phyloP scores from a whole-genome alignment of 2,329 filamentous ascomycete species.

The Aschersonia sp. region DNA sequence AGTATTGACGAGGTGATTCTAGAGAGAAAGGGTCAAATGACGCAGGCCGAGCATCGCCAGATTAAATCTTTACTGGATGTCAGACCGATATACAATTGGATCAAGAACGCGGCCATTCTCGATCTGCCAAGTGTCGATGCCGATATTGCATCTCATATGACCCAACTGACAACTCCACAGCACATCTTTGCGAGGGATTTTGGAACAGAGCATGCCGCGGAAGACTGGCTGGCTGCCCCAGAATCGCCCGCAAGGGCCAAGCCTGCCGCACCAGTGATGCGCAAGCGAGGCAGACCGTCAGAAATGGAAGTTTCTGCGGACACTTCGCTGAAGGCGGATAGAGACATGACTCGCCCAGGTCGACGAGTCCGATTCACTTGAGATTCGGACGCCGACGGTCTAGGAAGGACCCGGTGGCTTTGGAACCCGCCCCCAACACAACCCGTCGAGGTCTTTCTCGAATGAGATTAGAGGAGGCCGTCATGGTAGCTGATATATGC shows the following conservation, averaged over 20 bases:
- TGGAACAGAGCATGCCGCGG: slow-evolving; percentile 24
- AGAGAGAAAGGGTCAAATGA: slow-evolving; percentile 60
- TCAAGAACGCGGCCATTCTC: slow-evolving; percentile 34
- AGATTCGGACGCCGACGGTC: neutral
- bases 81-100: slow-evolving; percentile 43
- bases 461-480: too few relatives aligned
- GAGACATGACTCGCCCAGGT: slow-evolving; percentile 11
- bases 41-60: slow-evolving; percentile 43
- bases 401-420: neutral
- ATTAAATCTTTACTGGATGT: slow-evolving; percentile 45
- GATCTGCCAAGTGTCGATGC: slow-evolving; percentile 12
- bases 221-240: slow-evolving; percentile 27
- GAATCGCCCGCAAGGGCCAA: slow-evolving; percentile 6
- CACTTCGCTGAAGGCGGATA: slow-evolving; percentile 1
- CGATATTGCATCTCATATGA: slow-evolving; percentile 32
- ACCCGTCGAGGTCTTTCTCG: too few relatives aligned
- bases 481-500: too few relatives aligned
- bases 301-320: slow-evolving; percentile 1
- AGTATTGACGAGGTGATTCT: slow-evolving; percentile 81
- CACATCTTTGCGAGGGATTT: slow-evolving; percentile 37
- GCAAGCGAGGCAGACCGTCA: slow-evolving; percentile 11
- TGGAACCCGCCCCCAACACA: neutral
- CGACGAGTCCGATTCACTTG: slow-evolving; percentile 18
- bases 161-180: slow-evolving; percentile 27
- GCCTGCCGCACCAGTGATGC: slow-evolving; percentile 2